phyloP scores from a whole-genome alignment of 208 protist genomes.

The Blechomonas ayalai region DNA sequence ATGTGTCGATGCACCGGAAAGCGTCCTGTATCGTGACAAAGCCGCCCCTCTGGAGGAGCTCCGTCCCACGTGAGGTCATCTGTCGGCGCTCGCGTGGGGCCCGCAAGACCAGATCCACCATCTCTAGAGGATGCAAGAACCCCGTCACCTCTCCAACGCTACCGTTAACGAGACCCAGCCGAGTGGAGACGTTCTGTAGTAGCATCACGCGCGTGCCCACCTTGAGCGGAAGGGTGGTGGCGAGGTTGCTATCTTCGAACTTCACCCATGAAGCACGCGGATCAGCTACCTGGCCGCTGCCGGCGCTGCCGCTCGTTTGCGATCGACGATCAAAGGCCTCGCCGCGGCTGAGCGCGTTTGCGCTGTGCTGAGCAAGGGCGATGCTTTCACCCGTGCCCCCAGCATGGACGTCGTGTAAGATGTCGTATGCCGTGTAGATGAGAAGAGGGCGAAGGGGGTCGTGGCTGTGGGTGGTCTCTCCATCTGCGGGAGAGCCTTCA shows the following conservation, averaged over 20 bases:
- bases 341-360: background rate
- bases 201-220: conserved; percentile 69
- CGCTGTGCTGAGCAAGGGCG: background rate
- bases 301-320: background rate
- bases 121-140: conserved; percentile 73
- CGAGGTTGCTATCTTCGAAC: conserved; percentile 50
- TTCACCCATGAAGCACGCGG: conserved; percentile 8
- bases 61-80: conserved; percentile 13
- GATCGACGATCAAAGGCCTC: too few species aligned
- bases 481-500: background rate
- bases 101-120: conserved; percentile 39
- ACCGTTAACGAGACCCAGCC: conserved; percentile 65
- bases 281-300: background rate
- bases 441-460: conserved; percentile 13
- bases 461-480: background rate
- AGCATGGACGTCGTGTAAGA: conserved; percentile 5
- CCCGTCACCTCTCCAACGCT: conserved; percentile 52
- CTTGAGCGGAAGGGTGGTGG: conserved; percentile 36
- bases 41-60: conserved; percentile 29
- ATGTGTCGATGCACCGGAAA: conserved; percentile 48
- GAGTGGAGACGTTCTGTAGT: conserved; percentile 51
- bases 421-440: conserved; percentile 21
- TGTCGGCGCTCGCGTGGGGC: conserved; percentile 10
- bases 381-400: background rate
- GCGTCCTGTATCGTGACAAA: conserved; percentile 35